Evolutionary conservation across 2,329 filamentous ascomycete genomes (phyloP), one percentile per base, ranked within the genome.

Genomic region (Xylogone sp.): DNA sequence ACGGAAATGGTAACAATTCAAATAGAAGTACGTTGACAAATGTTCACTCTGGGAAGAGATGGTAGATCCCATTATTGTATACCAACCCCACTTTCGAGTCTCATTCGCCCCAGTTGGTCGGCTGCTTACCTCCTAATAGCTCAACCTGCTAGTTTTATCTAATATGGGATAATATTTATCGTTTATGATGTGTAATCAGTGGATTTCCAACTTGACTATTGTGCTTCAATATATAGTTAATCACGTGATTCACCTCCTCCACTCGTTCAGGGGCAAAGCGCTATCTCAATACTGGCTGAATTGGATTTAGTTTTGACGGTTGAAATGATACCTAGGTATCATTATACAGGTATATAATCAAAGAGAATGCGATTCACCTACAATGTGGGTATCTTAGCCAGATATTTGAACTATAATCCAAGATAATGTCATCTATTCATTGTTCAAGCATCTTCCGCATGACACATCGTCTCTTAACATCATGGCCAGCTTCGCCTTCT

Each of bases 401-500:
- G n/a, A n/a, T n/a, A n/a, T n/a, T n/a, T n/a, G n/a, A n/a, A n/a
- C n/a, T n/a, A n/a, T n/a, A n/a, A n/a, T n/a, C n/a, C n/a, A n/a
- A n/a, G n/a, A n/a, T n/a, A 39, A 39, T 16, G n/a, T 39, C 34
- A 39, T 18, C 34, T 9, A 16, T 39, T 39, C 13, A 5, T 39
- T 16, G 10, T 39, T 39, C 34, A 6, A 39, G n/a, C n/a, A 39
- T 39, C 34, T 42, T 51, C 10, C 10, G 27, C 63, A 65, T 64
- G 16, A 64, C 52, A 48, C 61, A 63, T 46, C 61, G 49, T n/a
- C 52, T 53, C 19, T 54, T 54, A 19, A 57, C 55, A 43, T 64
- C 60, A 10, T 63, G 48, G 6, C 63, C 63, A 43, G 53, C 55
- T 44, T 55, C 46, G 42, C 53, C 60, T 49, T 65, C 62, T 12